Evolutionary conservation across 73 alveolate species (phyloP), one percentile per base, ranked within the genome.

Genomic region (Tetrahymena borealis): DNA sequence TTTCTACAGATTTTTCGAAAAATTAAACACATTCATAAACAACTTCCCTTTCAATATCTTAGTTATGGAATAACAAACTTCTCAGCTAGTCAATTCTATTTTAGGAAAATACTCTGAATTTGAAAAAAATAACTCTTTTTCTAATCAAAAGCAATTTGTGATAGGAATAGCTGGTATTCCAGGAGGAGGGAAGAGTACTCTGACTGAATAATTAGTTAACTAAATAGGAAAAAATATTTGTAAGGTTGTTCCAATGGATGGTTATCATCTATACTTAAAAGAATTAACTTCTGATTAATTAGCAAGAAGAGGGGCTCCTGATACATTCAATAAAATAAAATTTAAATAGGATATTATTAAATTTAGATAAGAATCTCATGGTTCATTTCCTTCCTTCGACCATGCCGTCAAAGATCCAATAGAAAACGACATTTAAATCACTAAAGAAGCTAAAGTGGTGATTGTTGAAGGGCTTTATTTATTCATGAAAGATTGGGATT

Each of bases 391-490:
- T 7, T 85, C 92, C 18, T 93, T 93, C 40, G 92, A 93, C 28
- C 95, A 93, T 40, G 77, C 60, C 32, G 40, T 93, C 5, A 93
- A 93, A 35, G 95, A 93, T 20, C 95, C 95, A 40, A 90, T 85
- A 0, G 95, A 93, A 93, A 79, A 93, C 39, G 77, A 85, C 36
- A 93, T 93, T 4, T 35, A 32, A 3, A 90, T 93, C 7, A 85
- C 95, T 32, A 93, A 93, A 33, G 41, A 79, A 2, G 93, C 77
- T 15, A 85, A 39, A 32, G 39, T 93, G 13, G 32, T 93, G 32
- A 78, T 93, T 8, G 93, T 93, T 39, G 95, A 93, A 38, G 95
- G 95, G n/a, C 78, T 93, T n/a, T 93, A 93, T 85, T 78, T 93
- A 85, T 41, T 79, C 28, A 38, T 93, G 39, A 93, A 93, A 39